Base-by-base conservation (phyloP, 371 early-diverging fungal species). In the Apophysomyces sp. region DNA sequence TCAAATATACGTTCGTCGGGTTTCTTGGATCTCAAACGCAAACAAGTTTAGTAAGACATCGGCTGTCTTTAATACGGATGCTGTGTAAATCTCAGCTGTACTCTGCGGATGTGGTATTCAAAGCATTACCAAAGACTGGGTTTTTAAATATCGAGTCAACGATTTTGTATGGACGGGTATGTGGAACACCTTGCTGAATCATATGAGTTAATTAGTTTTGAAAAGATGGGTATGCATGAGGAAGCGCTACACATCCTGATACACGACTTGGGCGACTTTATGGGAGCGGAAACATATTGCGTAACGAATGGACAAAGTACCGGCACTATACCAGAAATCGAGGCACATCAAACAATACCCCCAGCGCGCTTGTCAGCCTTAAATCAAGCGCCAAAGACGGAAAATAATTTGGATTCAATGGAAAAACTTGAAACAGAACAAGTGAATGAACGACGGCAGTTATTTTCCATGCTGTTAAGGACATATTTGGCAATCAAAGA, bases 241-340 rank as follows among this genome's bases (percentile, higher is more conserved):
- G 78, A 82, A 8, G 83, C 83, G 24, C 65, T 89, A 34, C 60
- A 67, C 30, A 78, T 82, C 16, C 58, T 87, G 59, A 87, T 83
- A 21, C 74, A 80, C 30, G 74, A 78, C 8, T 32, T 89, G 36
- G 66, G 72, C 12, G 92, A 92, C 60, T 84, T 82, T 65, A 74
- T 78, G 12, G 88, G 87, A 29, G 89, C 85, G 9, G 90, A 92
- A 58, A 82, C 77, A n/a, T 82, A 83, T 37, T 87, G 88, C 57
- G 76, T 83, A 13, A 84, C 83, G 11, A 77, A 78, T 60, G 86
- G 86, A 0, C 69, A 75, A 55, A 77, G 78, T 29, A 69, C 67
- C 41, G 78, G 78, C 29, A 52, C 58, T 4, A 62, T 72, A 5
- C 69, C 65, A 4, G 67, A 61, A 5, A 51, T 15, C 52, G 36